phyloP scores from a whole-genome alignment of 2,329 filamentous ascomycete genomes.

The Hypomyces rosellus region DNA sequence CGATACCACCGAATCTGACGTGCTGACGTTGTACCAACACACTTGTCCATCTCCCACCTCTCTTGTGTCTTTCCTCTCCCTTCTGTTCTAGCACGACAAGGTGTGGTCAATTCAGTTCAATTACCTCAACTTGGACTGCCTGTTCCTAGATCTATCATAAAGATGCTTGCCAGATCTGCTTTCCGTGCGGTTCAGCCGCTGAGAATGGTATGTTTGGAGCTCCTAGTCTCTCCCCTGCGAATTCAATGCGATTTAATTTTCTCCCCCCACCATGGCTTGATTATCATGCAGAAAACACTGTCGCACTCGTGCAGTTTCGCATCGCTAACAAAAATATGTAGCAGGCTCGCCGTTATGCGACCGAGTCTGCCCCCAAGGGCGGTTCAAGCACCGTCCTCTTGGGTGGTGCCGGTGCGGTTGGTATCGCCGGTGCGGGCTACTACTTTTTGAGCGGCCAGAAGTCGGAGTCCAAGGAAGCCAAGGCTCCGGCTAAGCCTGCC shows the following conservation, averaged over 20 bases:
- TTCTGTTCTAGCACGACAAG: background rate
- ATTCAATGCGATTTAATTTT: background rate
- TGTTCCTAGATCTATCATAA: slow-evolving; percentile 17
- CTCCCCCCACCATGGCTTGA: background rate
- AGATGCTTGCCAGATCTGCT: slow-evolving; percentile 62
- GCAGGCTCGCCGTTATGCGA: slow-evolving; percentile 61
- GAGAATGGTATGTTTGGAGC: slow-evolving; percentile 48
- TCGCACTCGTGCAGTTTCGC: background rate
- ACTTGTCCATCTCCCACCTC: background rate
- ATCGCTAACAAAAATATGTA: slow-evolving; percentile 22
- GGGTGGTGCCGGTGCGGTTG: slow-evolving; percentile 50
- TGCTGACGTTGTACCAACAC: background rate
- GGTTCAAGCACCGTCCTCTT: slow-evolving; percentile 56
- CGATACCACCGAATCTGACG: slow-evolving; percentile 1
- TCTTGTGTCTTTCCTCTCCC: background rate
- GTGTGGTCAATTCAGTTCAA: no score
- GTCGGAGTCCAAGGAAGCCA: slow-evolving; percentile 48
- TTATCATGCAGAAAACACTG: background rate
- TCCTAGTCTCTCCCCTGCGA: no score
- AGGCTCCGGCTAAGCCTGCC: slow-evolving; percentile 39
- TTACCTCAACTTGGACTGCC: no score
- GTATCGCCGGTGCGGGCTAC: slow-evolving; percentile 49
- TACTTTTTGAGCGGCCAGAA: slow-evolving; percentile 53
- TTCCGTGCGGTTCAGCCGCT: slow-evolving; percentile 60
- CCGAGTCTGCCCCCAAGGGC: slow-evolving; percentile 47